Evolutionary conservation across 179 eudicot species (phyloP).

Genomic region (Monotropa hypopitys): DNA sequence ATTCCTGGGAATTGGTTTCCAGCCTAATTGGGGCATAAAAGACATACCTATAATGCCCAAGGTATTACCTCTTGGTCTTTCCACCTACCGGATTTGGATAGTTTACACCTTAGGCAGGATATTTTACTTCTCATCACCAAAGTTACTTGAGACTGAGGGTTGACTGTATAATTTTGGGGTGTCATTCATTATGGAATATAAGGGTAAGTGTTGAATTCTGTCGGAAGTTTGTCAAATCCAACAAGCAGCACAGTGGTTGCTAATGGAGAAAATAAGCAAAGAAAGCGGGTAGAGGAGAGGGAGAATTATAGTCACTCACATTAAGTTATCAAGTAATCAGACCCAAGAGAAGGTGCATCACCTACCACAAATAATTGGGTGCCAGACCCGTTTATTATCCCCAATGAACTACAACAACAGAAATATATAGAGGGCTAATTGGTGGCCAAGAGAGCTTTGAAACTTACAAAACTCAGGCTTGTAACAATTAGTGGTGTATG

Average conservation of each 20-base stretch:
- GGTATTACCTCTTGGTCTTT: slow-evolving; percentile 29
- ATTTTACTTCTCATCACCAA: not conserved
- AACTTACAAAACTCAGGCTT: not conserved
- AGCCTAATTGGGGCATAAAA: slow-evolving; percentile 75
- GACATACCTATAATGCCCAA: slow-evolving; percentile 97
- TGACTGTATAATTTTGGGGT: no score
- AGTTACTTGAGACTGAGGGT: no score
- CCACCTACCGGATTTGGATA: not conserved
- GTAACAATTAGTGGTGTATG: not conserved
- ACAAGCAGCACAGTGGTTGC: not conserved
- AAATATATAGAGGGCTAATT: not conserved
- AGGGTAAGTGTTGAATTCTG: not conserved
- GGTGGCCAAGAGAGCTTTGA: not conserved
- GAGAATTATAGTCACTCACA: not conserved
- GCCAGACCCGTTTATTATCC: not conserved
- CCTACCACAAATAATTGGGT: not conserved
- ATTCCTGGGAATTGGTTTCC: slow-evolving; percentile 90
- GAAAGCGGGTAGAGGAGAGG: not conserved
- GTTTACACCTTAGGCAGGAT: not conserved
- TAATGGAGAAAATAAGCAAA: not conserved
- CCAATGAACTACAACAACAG: not conserved
- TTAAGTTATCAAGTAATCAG: not conserved
- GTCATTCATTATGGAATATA: no score
- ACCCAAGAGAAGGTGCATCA: not conserved
- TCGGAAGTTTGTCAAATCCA: not conserved